Conservation (phyloP, 345 rosid genomes). For the Anacardium occidentale region DNA sequence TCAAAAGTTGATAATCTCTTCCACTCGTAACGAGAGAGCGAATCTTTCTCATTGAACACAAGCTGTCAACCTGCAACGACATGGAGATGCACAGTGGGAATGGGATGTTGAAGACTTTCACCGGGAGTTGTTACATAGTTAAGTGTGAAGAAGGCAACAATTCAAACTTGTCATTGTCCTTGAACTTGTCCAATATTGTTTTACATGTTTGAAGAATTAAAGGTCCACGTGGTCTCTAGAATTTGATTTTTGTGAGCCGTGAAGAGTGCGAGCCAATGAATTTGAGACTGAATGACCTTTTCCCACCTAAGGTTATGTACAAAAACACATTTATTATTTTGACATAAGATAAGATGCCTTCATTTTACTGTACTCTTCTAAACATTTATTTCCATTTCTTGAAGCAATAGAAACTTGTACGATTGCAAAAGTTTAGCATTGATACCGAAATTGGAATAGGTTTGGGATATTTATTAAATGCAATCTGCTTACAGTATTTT, state of each 20-base stretch:
- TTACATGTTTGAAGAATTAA: background rate
- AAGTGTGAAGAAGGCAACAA: constrained; percentile 26
- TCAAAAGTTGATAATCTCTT: background rate
- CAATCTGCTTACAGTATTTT: no score
- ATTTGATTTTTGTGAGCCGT: background rate
- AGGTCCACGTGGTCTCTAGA: background rate
- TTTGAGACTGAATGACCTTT: background rate
- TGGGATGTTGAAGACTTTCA: constrained; percentile 12
- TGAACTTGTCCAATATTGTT: constrained; percentile 6
- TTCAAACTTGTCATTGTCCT: constrained; percentile 27
- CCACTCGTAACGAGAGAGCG: constrained; percentile 2
- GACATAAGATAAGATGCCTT: background rate
- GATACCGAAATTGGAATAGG: no score
- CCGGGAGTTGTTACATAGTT: constrained; percentile 26
- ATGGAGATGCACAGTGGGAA: constrained; percentile 1
- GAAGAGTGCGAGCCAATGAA: background rate
- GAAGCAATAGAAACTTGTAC: background rate
- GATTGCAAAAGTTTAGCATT: no score
- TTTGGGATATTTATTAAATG: no score
- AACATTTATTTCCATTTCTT: background rate
- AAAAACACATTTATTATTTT: no score
- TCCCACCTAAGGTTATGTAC: background rate
- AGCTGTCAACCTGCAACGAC: constrained; percentile 20
- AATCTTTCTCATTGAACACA: constrained; percentile 10
- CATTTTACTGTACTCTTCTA: background rate